These are phyloP conservation scores for Dacryopinax primogenitus DNA, from an alignment of 768 basidiomycete genomes.

Conservation along the genomic window DNA sequence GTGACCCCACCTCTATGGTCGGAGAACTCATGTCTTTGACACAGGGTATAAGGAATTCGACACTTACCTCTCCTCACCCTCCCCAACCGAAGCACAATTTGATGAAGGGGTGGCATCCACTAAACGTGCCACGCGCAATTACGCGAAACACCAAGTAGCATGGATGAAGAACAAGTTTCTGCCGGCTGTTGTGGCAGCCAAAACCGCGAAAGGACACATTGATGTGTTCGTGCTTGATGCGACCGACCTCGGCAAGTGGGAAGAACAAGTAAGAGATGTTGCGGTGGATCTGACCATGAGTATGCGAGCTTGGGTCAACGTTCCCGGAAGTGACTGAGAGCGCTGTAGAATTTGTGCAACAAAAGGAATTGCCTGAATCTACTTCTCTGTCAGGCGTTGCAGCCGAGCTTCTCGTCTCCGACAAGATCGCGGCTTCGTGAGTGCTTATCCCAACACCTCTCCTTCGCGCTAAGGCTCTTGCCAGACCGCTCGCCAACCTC, in stretches of 20 bases:
- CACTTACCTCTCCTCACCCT: conserved; percentile 41
- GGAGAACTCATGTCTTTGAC: not conserved
- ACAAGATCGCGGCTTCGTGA: conserved; percentile 32
- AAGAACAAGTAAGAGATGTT: conserved; percentile 38
- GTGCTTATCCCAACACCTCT: not conserved
- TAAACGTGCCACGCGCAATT: conserved; percentile 79
- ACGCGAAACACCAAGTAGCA: conserved; percentile 78
- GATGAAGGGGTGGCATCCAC: conserved; percentile 54
- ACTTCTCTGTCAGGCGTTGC: conserved; percentile 43
- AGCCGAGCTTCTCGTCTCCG: conserved; percentile 37
- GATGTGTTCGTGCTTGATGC: conserved; percentile 55
- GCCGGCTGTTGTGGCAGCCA: conserved; percentile 49
- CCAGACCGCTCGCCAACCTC: conserved; percentile 47
- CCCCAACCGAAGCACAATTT: conserved; percentile 34
- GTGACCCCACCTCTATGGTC: not conserved
- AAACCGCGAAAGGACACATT: conserved; percentile 27
- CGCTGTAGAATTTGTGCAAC: conserved; percentile 43
- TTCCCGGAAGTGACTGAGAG: not conserved
- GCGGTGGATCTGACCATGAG: conserved; percentile 28
- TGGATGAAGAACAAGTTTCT: conserved; percentile 89
- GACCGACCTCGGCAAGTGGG: conserved; percentile 51
- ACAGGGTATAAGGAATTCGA: conserved; percentile 89
- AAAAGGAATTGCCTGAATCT: conserved; percentile 43
- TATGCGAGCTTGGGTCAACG: conserved; percentile 34
- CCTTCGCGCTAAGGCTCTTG: conserved; percentile 2